Evolutionary conservation across 2,329 filamentous ascomycete genomes (phyloP).

Genomic region (Alternaria sp.): DNA sequence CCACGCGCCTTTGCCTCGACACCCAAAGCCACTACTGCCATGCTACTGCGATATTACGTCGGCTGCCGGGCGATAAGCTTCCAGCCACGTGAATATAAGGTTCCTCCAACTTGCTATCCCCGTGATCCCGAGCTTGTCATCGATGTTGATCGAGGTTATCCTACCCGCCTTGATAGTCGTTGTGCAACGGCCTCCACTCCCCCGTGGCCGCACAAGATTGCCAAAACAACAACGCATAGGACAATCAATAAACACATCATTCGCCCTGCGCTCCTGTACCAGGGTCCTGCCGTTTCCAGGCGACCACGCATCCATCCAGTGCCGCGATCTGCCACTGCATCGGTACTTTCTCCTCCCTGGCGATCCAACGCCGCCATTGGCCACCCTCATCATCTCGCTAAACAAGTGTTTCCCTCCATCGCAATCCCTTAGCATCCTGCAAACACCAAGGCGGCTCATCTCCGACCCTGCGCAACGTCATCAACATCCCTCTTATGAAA

Average conservation of each 20-base stretch:
- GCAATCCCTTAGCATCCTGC: constrained; percentile 4
- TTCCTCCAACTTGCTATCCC: neutral
- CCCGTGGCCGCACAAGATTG: neutral
- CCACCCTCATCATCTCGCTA: constrained; percentile 5
- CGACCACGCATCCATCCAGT: neutral
- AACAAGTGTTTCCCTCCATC: neutral
- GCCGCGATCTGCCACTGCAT: neutral
- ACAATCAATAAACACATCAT: neutral
- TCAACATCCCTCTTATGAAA: neutral
- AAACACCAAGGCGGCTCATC: constrained; percentile 9
- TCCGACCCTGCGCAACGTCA: constrained; percentile 3
- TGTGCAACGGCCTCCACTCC: neutral
- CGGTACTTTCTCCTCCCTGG: constrained; percentile 1
- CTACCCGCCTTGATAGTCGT: neutral
- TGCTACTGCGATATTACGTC: constrained; percentile 11
- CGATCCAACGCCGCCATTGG: constrained; percentile 7
- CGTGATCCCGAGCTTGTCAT: neutral
- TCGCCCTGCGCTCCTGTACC: neutral
- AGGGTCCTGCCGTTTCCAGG: neutral
- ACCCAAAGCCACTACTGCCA: constrained; percentile 3
- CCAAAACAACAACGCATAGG: neutral
- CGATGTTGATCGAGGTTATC: neutral
- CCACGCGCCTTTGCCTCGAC: neutral
- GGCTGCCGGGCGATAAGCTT: neutral
- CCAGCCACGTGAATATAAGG: constrained; percentile 3